Evolutionary conservation across 495 filamentous ascomycete species (phyloP), one percentile per base, ranked within the genome.

Genomic region (Acidomyces sp.): DNA sequence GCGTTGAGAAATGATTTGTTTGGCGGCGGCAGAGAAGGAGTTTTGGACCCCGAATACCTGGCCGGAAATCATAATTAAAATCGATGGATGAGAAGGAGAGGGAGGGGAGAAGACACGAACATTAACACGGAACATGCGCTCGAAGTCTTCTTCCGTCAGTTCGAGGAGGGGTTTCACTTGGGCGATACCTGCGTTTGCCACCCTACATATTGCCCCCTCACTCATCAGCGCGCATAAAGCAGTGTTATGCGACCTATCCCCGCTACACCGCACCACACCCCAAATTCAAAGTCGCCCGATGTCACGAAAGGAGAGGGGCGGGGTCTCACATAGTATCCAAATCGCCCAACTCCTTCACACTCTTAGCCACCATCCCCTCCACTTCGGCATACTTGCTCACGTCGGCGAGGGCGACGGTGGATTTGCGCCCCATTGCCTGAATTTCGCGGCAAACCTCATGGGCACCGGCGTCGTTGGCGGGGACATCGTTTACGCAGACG

Each of bases 161-260:
- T 75, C 68, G 3, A 76, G 55, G 3, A 73, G 45, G 0, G 58
- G 44, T 49, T 69, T 66, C 11, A 70, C 71, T 52, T 71, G 65
- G 10, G 65, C 65, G 30, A 77, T 75, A 13, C 73, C 74, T 0
- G 73, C 74, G 49, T 78, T 77, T 29, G 73, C 73, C 26, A 78
- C 54, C 71, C 48, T 51, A 18, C 6, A 16, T n/a, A n/a, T n/a
- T n/a, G n/a, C n/a, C n/a, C n/a, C n/a, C n/a, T n/a, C n/a, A n/a
- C n/a, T n/a, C n/a, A n/a, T n/a, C n/a, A n/a, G n/a, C n/a, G n/a
- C n/a, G n/a, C n/a, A n/a, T n/a, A n/a, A n/a, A n/a, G n/a, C n/a
- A n/a, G n/a, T n/a, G n/a, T n/a, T n/a, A n/a, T n/a, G n/a, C n/a
- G n/a, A n/a, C n/a, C n/a, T n/a, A n/a, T n/a, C n/a, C n/a, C n/a